phyloP scores from a whole-genome alignment of 2,329 filamentous ascomycete species.

The Penicillium palitans region DNA sequence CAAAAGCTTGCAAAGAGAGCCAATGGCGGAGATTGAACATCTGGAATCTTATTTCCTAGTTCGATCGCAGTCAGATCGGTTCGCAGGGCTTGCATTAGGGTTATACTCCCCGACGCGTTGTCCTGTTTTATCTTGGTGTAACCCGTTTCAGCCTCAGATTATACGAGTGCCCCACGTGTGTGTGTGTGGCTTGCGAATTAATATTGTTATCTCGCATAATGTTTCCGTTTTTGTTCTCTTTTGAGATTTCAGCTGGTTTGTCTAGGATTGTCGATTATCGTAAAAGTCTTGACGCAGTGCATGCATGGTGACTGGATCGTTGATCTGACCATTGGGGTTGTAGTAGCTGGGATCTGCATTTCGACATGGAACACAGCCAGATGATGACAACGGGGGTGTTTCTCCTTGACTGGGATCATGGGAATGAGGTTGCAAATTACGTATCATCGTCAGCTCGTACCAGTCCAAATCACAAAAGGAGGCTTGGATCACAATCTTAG shows the following conservation, averaged over 20 bases:
- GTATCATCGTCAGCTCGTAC: slow-evolving; percentile 4
- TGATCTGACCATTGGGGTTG: slow-evolving; percentile 1
- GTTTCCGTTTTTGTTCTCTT: not conserved
- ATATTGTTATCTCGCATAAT: not conserved
- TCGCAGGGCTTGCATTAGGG: not conserved
- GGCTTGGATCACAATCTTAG: not conserved
- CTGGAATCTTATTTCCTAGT: not conserved
- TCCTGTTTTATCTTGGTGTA: not conserved
- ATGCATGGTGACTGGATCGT: not conserved
- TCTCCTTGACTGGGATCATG: not conserved
- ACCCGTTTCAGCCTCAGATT: not conserved
- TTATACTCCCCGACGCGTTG: slow-evolving; percentile 4
- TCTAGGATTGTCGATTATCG: not conserved
- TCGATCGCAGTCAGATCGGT: slow-evolving; percentile 1
- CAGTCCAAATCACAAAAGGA: slow-evolving; percentile 3
- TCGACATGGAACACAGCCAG: not conserved
- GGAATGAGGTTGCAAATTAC: not conserved
- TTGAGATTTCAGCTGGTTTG: not conserved
- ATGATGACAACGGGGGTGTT: not conserved
- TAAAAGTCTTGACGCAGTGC: not conserved
- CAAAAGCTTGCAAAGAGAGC: not conserved
- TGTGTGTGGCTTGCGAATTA: not conserved
- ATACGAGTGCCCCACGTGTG: slow-evolving; percentile 3
- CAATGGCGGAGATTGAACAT: not conserved
- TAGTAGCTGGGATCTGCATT: not conserved